Percentiles rank a stretch among this genome's conserved stretches.
Evolutionary conservation across 192 early-diverging fungal species (phyloP).

Genomic region (Coemansia aciculifera): DNA sequence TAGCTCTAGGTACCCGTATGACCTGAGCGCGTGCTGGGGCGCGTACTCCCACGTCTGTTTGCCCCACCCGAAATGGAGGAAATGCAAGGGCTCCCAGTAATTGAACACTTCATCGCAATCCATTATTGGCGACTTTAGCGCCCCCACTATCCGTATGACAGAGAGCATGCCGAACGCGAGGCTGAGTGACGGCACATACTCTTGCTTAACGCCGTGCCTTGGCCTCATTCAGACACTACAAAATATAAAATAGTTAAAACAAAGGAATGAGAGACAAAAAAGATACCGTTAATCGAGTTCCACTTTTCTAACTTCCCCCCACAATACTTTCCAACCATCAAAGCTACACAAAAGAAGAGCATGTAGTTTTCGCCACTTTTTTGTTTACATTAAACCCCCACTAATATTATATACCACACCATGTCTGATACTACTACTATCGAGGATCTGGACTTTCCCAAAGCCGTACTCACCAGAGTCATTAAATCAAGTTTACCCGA

Average conservation of each 20-base stretch:
- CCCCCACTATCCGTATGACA: slow-evolving; percentile 25
- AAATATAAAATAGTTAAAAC: not conserved
- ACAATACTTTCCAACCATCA: not conserved
- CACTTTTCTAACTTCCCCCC: not conserved
- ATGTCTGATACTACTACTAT: slow-evolving; percentile 18
- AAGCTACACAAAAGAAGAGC: not conserved
- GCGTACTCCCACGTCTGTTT: slow-evolving; percentile 98
- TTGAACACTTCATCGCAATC: slow-evolving; percentile 80
- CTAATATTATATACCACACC: not conserved
- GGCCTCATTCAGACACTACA: not conserved
- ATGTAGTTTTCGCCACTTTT: not conserved
- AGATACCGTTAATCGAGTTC: too few relatives aligned
- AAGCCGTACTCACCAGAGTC: slow-evolving; percentile 39
- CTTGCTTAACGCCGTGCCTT: not conserved
- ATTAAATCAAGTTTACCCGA: slow-evolving; percentile 46
- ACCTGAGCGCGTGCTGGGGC: slow-evolving; percentile 82
- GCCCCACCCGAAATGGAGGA: slow-evolving; percentile 78
- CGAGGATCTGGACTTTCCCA: slow-evolving; percentile 49
- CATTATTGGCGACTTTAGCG: slow-evolving; percentile 39
- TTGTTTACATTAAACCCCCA: not conserved
- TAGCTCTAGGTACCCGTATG: slow-evolving; percentile 74
- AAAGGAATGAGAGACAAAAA: not conserved
- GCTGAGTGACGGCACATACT: slow-evolving; percentile 24
- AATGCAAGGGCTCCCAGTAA: slow-evolving; percentile 96
- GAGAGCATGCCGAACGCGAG: slow-evolving; percentile 32